phyloP scores from a whole-genome alignment of 2,329 filamentous ascomycete species.

The Penicillium thymicola region DNA sequence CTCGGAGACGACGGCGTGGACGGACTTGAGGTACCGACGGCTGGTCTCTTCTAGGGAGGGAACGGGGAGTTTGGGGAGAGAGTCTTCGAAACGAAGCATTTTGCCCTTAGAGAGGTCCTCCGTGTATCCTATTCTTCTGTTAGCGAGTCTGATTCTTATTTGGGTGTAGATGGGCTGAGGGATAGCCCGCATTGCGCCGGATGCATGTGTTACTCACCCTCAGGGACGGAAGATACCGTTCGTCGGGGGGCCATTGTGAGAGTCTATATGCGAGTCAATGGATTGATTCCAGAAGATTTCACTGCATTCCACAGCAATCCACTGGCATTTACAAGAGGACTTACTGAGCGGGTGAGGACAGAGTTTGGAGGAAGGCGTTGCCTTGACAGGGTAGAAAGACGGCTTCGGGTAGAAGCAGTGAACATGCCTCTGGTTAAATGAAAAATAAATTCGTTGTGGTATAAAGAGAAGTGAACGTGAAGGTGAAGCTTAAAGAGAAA shows the following conservation, averaged over 20 bases:
- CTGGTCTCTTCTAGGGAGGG: constrained; percentile 63
- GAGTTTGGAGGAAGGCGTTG: constrained; percentile 35
- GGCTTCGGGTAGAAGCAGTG: constrained; percentile 43
- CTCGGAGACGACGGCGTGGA: constrained; percentile 60
- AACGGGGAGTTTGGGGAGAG: constrained; percentile 60
- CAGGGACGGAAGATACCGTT: constrained; percentile 45
- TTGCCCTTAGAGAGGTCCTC: constrained; percentile 61
- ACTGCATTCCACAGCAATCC: background rate
- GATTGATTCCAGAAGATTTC: background rate
- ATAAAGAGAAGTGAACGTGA: constrained; percentile 10
- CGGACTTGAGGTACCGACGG: constrained; percentile 63
- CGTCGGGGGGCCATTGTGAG: constrained; percentile 41
- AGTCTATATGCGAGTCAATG: constrained; percentile 27
- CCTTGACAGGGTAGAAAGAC: constrained; percentile 42
- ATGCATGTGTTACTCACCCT: constrained; percentile 40
- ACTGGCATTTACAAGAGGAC: constrained; percentile 8
- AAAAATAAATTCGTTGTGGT: constrained; percentile 6
- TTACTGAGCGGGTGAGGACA: constrained; percentile 36
- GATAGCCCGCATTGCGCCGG: background rate
- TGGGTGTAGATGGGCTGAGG: background rate
- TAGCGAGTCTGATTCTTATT: background rate
- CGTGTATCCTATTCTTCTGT: constrained; percentile 54
- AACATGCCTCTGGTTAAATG: constrained; percentile 39
- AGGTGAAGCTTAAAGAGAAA: constrained; percentile 13
- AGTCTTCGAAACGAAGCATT: constrained; percentile 66